Evolutionary conservation across 73 alveolate species (phyloP).

Genomic region (Effrenium voratum): DNA sequence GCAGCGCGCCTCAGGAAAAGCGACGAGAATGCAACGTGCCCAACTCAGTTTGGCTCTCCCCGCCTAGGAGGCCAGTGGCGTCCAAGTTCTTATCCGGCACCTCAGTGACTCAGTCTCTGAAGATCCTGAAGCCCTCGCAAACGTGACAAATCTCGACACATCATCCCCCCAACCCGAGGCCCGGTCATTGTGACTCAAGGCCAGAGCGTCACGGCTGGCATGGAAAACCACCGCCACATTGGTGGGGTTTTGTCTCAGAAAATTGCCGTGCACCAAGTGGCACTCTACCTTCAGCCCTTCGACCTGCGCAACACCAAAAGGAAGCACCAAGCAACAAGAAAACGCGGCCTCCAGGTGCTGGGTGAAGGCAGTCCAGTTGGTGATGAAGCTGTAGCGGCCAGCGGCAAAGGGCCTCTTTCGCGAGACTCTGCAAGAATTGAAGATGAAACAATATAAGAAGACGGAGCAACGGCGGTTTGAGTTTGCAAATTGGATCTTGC

Average conservation of each 20-base stretch:
- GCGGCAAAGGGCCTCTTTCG: slow-evolving; percentile 43
- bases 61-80: slow-evolving; percentile 8
- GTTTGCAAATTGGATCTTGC: background rate
- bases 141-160: background rate
- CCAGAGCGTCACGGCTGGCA: slow-evolving; percentile 25
- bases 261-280: slow-evolving; percentile 63
- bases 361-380: slow-evolving; percentile 81
- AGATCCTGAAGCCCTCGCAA: background rate
- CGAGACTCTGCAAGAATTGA: background rate
- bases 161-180: background rate
- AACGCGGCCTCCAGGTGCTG: background rate
- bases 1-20: too few relatives aligned
- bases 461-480: background rate
- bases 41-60: too few relatives aligned
- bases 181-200: slow-evolving; percentile 67
- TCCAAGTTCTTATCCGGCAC: background rate
- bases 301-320: background rate
- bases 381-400: slow-evolving; percentile 91
- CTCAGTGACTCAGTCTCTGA: background rate
- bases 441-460: background rate
- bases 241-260: slow-evolving; percentile 56
- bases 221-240: slow-evolving; percentile 91
- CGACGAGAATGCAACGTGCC: too few relatives aligned
- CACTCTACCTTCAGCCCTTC: slow-evolving; percentile 59
- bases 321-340: background rate